phyloP scores from a whole-genome alignment of 1,284 basidiomycete species.

The Austropuccinia psidii region DNA sequence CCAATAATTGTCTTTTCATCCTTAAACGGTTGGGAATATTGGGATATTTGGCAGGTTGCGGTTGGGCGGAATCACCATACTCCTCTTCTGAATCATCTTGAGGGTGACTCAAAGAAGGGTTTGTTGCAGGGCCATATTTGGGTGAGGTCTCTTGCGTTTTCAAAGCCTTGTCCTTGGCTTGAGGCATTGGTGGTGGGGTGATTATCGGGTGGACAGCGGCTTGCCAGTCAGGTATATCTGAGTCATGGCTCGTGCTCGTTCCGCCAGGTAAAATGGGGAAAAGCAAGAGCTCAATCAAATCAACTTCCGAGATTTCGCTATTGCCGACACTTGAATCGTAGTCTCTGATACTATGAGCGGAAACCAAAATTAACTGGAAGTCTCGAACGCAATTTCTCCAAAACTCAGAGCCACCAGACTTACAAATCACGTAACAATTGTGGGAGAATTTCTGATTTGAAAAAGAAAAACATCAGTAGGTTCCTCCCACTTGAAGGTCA shows the following conservation, averaged over 20 bases:
- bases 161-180: no score
- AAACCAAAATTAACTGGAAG: background rate
- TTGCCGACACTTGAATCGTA: slow-evolving; percentile 4
- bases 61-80: no score
- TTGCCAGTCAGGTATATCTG: slow-evolving; percentile 14
- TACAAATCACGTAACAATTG: slow-evolving; percentile 23
- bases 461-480: no score
- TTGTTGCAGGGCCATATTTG: no score
- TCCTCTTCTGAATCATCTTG: no score
- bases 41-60: no score
- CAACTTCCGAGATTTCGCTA: slow-evolving; percentile 13
- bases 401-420: background rate
- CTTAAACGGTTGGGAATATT: no score
- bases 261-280: slow-evolving; percentile 20
- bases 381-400: no score
- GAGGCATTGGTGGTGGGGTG: background rate
- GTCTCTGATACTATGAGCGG: background rate
- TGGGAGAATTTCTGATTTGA: slow-evolving; percentile 17
- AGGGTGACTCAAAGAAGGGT: no score
- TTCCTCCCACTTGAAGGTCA: background rate
- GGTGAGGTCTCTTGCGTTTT: no score
- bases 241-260: background rate
- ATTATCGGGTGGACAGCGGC: slow-evolving; percentile 25
- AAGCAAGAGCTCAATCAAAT: slow-evolving; percentile 27
- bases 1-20: background rate